phyloP scores from a whole-genome alignment of 1,139 yeast species.

The Diutina siamensis region DNA sequence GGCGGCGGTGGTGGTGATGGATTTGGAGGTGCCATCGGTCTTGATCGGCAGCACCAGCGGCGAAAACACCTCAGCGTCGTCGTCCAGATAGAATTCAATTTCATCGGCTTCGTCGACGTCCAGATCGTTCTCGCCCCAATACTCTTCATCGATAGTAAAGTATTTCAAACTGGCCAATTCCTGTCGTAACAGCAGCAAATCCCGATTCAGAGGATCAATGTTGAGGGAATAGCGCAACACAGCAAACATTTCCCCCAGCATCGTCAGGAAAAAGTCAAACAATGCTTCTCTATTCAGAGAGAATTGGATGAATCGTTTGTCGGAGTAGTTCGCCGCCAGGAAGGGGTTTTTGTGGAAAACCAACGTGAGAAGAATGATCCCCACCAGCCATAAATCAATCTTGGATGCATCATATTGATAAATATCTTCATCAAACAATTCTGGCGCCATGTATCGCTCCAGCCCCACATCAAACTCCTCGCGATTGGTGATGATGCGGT shows the following conservation, averaged over 20 bases:
- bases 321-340: conserved; percentile 70
- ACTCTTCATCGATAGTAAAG: conserved; percentile 80
- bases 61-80: conserved; percentile 11
- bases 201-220: conserved; percentile 81
- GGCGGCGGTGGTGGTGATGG: neutral
- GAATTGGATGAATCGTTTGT: conserved; percentile 78
- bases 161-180: conserved; percentile 51
- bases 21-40: neutral
- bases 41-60: neutral
- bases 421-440: conserved; percentile 53
- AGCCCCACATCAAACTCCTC: conserved; percentile 85
- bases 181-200: conserved; percentile 43
- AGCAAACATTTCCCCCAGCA: conserved; percentile 79
- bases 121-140: conserved; percentile 26
- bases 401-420: conserved; percentile 72
- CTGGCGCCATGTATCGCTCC: conserved; percentile 97
- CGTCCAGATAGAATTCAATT: conserved; percentile 14
- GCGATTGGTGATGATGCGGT: conserved; percentile 35
- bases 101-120: conserved; percentile 35
- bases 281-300: conserved; percentile 81
- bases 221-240: conserved; percentile 71
- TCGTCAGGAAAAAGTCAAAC: conserved; percentile 83
- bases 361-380: conserved; percentile 73
- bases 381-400: conserved; percentile 90
- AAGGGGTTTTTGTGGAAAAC: conserved; percentile 91